Evolutionary conservation across 2,329 filamentous ascomycete species (phyloP), one percentile per base, ranked within the genome.

Genomic region (Tolypocladium amazonense): DNA sequence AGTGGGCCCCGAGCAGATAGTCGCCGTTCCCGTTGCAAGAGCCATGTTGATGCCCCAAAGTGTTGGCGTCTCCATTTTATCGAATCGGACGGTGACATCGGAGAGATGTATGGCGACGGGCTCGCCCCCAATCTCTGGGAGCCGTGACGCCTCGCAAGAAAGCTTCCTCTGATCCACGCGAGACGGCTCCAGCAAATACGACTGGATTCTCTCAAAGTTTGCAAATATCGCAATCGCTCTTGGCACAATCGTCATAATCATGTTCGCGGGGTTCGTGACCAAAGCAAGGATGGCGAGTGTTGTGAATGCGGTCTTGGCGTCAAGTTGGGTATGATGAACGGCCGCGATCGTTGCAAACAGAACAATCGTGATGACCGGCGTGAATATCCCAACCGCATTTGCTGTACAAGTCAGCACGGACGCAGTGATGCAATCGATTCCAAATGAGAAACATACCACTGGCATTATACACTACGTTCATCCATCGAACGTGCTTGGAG

Each of bases 191-290:
- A 50, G 45, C 25, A 50, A 50, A n/a, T 50, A 50, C 45, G 45
- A 30, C 6, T 50, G 45, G 15, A 50, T 50, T 20, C 45, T 50
- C 45, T 50, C 45, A 18, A 50, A 3, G 15, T 50, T 50, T 30
- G 45, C 45, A 30, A 50, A 50, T 7, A 1, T 58, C 37, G 41
- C 54, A 56, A 56, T 20, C 14, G 54, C 54, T 56, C 37, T 23
- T 0, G 63, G 63, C 6, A 63, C 56, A 38, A 64, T 62, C 12
- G 63, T 62, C 63, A 64, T 64, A 50, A 64, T 59, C 63, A 64
- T 63, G 58, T 64, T 64, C n/a, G 63, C 63, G 4, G 63, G 61
- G n/a, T 64, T 57, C 1, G 63, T 64, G 6, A 64, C 58, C 38
- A 60, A 54, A 14, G 43, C 59, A 5, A 60, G 56, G 4, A 58